Evolutionary conservation across 2,329 filamentous ascomycete genomes (phyloP), one percentile per base, ranked within the genome.

Genomic region (Zopfia rhizophila): DNA sequence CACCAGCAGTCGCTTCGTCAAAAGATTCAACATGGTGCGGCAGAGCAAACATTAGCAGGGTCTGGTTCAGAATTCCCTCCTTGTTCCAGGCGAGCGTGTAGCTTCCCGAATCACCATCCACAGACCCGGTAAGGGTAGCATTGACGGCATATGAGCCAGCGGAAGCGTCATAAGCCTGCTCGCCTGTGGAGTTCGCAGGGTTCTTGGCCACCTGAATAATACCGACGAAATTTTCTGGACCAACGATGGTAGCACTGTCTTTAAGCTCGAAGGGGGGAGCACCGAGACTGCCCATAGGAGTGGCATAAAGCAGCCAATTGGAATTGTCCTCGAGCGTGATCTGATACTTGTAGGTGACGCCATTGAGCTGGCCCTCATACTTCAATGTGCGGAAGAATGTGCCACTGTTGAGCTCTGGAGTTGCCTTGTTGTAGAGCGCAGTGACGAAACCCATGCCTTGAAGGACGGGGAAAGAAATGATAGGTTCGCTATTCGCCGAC

Each of bases 381-480:
- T 63, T 47, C 7, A 97, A 78, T 16, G 80, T 85, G 48, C 81
- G 80, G 77, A 94, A 96, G 58, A 87, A 88, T 1, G 96, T 82
- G 1, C 85, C 86, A 25, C 87, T 89, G 58, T 90, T 85, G 25
- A 97, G 78, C 2, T 86, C 61, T 1, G 93, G 93, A 11, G 84
- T 86, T 0, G 84, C 79, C 18, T 83, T 83, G 44, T 80, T 81
- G 72, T 93, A 97, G 19, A 90, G 70, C 1, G 80, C 91, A 3
- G 92, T 97, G 14, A 96, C 79, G 59, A 91, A 94, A 0, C 85
- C 89, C 85, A 95, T 94, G 13, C 94, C 94, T 66, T 97, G 93
- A 0, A 96, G 85, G 7, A 96, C 67, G 0, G 92, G 91, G 53
- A 96, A 89, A 0, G 84, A 86, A 31, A 97, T 81, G 1, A 83